Evolutionary conservation across 306 rosid genomes (phyloP).

Genomic region (Pyrus bretschneideri): DNA sequence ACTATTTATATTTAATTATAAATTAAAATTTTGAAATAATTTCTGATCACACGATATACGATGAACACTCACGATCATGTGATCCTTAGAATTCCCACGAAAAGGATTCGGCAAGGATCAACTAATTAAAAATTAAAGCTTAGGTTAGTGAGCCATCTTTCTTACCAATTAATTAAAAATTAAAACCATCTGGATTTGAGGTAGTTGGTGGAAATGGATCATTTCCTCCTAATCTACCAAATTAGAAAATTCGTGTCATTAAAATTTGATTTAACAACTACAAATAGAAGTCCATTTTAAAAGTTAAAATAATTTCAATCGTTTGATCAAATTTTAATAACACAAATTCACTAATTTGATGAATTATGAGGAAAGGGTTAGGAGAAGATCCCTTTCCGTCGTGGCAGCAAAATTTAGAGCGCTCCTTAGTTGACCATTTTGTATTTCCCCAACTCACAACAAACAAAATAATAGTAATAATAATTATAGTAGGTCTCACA

Average conservation of each 20-base stretch:
- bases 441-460: background rate
- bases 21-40: too few relatives aligned
- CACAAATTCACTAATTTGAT: too few relatives aligned
- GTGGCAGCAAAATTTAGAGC: background rate
- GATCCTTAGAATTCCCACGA: too few relatives aligned
- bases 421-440: constrained; percentile 12
- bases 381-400: too few relatives aligned
- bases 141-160: background rate
- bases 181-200: background rate
- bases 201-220: background rate
- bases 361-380: accelerated
- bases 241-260: too few relatives aligned
- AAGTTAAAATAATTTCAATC: too few relatives aligned
- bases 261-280: too few relatives aligned
- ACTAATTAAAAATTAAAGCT: background rate
- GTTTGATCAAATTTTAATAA: accelerated
- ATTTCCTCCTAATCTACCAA: too few relatives aligned
- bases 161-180: background rate
- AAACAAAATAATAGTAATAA: background rate
- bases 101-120: too few relatives aligned
- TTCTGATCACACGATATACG: accelerated
- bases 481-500: too few relatives aligned
- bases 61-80: too few relatives aligned
- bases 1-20: too few relatives aligned
- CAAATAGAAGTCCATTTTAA: accelerated